A percentile compares a stretch with the other conserved stretches of the same genome.
Evolutionary conservation across 352 stramenopile species (phyloP).

Genomic region (Globisporangium viniferum): DNA sequence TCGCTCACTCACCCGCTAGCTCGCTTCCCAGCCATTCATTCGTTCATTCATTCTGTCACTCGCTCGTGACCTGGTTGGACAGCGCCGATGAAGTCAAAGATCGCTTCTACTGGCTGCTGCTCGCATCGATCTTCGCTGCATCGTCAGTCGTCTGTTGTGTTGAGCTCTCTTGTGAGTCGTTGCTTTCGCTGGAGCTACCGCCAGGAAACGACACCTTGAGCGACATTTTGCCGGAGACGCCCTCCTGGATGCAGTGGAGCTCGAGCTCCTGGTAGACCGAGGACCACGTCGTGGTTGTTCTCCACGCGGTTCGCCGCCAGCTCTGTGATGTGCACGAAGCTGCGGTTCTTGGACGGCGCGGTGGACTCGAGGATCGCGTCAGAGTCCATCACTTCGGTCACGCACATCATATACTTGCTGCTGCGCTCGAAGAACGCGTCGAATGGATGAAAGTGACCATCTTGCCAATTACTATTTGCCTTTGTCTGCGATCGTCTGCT

Average conservation of each 20-base stretch:
- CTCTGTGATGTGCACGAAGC: constrained; percentile 95
- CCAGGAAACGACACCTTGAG: constrained; percentile 39
- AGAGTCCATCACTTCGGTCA: constrained; percentile 95
- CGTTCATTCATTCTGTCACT: not conserved
- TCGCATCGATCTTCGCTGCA: constrained; percentile 17
- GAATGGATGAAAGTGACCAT: no score
- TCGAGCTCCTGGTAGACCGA: constrained; percentile 74
- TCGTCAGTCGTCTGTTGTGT: constrained; percentile 29
- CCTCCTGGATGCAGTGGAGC: constrained; percentile 75
- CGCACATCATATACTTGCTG: constrained; percentile 88
- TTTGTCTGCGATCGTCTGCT: not conserved
- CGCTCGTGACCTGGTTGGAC: not conserved
- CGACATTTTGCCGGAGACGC: constrained; percentile 79
- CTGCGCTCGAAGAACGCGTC: constrained; percentile 83
- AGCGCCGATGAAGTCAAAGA: not conserved
- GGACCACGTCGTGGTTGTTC: constrained; percentile 56
- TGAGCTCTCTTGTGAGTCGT: not conserved
- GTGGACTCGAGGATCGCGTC: constrained; percentile 88
- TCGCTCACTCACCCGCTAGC: not conserved
- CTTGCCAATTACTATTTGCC: not conserved
- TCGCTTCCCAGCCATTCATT: not conserved
- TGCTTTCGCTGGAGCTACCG: not conserved
- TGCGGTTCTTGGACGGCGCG: constrained; percentile 72
- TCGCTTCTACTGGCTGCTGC: not conserved
- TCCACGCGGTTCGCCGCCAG: constrained; percentile 63